These are phyloP conservation scores for Aspergillus sp. DNA, from an alignment of 2,329 filamentous ascomycete genomes.

Conservation along the genomic window DNA sequence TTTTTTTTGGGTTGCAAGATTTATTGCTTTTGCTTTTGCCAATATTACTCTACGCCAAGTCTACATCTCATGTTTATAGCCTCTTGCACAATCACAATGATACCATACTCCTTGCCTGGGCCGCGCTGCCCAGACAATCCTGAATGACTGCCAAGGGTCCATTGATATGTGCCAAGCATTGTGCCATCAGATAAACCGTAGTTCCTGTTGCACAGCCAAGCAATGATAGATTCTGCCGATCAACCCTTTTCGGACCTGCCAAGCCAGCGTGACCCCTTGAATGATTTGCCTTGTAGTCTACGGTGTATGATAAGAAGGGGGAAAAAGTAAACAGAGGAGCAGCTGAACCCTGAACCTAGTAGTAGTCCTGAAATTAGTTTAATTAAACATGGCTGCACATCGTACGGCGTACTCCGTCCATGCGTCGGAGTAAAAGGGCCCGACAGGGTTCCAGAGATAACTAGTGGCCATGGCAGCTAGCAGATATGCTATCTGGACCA, in stretches of 20 bases:
- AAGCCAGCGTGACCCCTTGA: not conserved
- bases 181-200: slow-evolving; percentile 16
- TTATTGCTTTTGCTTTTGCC: not conserved
- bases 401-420: too few species aligned
- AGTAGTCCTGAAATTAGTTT: too few species aligned
- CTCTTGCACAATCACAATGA: slow-evolving; percentile 2
- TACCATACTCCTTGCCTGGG: slow-evolving; percentile 9
- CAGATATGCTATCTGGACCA: too few species aligned
- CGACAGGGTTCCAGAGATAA: too few species aligned
- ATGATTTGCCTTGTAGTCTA: too few species aligned
- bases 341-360: too few species aligned
- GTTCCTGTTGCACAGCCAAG: slow-evolving; percentile 18
- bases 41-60: not conserved
- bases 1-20: not conserved
- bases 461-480: too few species aligned
- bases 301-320: too few species aligned
- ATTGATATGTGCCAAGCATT: slow-evolving; percentile 19
- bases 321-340: too few species aligned
- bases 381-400: too few species aligned
- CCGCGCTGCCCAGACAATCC: not conserved
- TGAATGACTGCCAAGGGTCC: slow-evolving; percentile 15
- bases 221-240: slow-evolving; percentile 11
- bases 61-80: not conserved
- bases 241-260: not conserved
- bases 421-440: too few species aligned